Conservation (phyloP, 441 rosid genomes). For the Omphalea diandra region DNA sequence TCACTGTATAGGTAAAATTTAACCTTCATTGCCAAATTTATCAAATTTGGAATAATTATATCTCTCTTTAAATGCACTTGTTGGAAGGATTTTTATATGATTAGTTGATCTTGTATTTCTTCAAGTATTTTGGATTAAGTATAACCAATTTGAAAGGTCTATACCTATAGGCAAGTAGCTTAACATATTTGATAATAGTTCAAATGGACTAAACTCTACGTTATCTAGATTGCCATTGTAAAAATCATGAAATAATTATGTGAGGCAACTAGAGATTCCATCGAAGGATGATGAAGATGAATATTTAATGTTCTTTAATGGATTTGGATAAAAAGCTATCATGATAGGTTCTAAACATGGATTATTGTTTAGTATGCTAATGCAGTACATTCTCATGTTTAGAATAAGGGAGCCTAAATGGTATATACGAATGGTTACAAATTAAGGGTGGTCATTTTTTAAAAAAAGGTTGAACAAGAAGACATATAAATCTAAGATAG, state of each 20-base stretch:
- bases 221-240: slow-evolving; percentile 21
- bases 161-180: slow-evolving; percentile 16
- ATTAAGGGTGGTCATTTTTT: too few species aligned
- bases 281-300: neutral
- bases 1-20: slow-evolving; percentile 25
- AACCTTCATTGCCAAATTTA: slow-evolving; percentile 27
- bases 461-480: too few species aligned
- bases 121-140: neutral
- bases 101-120: slow-evolving; percentile 23
- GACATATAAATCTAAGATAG: too few species aligned
- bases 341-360: slow-evolving; percentile 11
- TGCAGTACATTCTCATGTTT: too few species aligned
- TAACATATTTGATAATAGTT: neutral
- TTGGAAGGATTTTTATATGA: slow-evolving; percentile 24
- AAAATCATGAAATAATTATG: slow-evolving; percentile 6
- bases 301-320: neutral
- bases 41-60: slow-evolving; percentile 22
- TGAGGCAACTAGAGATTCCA: neutral
- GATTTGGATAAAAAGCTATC: slow-evolving; percentile 6
- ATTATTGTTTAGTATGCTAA: slow-evolving; percentile 6
- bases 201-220: slow-evolving; percentile 1
- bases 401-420: too few species aligned
- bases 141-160: slow-evolving; percentile 24
- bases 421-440: too few species aligned
- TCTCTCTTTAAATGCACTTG: slow-evolving; percentile 28